Evolutionary conservation across 2,329 filamentous ascomycete species (phyloP).

Genomic region (Exophiala spinifera): DNA sequence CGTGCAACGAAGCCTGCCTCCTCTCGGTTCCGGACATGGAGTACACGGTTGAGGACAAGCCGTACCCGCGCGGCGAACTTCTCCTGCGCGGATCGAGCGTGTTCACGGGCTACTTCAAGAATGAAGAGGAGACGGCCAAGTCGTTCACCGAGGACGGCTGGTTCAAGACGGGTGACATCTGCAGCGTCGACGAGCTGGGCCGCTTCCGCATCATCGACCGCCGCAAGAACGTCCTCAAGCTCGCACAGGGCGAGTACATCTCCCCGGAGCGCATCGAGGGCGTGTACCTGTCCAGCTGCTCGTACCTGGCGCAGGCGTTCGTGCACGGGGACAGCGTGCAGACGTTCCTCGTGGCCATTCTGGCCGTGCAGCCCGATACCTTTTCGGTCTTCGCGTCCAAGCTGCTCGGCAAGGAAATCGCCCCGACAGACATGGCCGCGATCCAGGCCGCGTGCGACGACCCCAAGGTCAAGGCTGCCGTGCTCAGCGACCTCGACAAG

Average conservation of each 20-base stretch:
- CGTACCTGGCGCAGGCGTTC: conserved; percentile 74
- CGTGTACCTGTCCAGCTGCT: conserved; percentile 78
- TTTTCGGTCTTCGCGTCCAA: conserved; percentile 80
- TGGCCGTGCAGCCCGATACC: conserved; percentile 78
- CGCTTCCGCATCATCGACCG: conserved; percentile 93
- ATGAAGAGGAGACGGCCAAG: conserved; percentile 80
- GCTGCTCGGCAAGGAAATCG: conserved; percentile 66
- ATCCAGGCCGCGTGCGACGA: conserved; percentile 66
- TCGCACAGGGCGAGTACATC: conserved; percentile 96
- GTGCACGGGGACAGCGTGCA: conserved; percentile 88
- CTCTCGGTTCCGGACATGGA: conserved; percentile 91
- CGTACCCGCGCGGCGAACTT: conserved; percentile 84
- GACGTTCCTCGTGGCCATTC: conserved; percentile 77
- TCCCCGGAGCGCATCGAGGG: conserved; percentile 97
- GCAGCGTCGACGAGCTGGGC: conserved; percentile 76
- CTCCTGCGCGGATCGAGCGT: conserved; percentile 75
- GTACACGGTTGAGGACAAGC: conserved; percentile 83
- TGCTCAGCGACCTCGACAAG: conserved; percentile 73
- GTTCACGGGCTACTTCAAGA: conserved; percentile 87
- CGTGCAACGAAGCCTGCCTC: conserved; percentile 71
- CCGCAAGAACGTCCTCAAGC: conserved; percentile 98
- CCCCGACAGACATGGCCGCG: conserved; percentile 61
- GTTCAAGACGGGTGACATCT: conserved; percentile 96
- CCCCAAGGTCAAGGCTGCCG: conserved; percentile 67
- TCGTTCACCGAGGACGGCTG: conserved; percentile 82